Evolutionary conservation across 805 yeast genomes (phyloP), one percentile per base, ranked within the genome.

Genomic region (Clavispora vitiphila): DNA sequence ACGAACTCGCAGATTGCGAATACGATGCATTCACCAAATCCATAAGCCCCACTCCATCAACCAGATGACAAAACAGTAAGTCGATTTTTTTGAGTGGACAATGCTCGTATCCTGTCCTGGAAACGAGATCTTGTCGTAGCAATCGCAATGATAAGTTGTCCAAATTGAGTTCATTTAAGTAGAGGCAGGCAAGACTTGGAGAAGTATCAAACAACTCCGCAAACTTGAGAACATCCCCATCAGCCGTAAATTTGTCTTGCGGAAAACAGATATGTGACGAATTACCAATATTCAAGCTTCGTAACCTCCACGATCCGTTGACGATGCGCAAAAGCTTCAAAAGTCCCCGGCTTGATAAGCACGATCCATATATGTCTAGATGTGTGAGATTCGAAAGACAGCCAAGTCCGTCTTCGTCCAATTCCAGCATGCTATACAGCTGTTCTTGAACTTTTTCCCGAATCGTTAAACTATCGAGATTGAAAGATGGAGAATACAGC

Each of bases 21-120:
- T 37, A 35, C 1, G 46, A 34, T 15, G 46, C 44, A 40, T 53
- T 51, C 25, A 67, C 55, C 11, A 68, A 48, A 32, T 55, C 58
- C 40, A 69, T 58, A 9, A 69, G 48, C 1, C 72, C 71, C n/a
- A 62, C 59, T 1, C 75, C 75, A 38, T 61, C 65, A 3, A 69
- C 53, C 37, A 45, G 53, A 8, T 37, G 45, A 39, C 67, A 60
- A 36, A 63, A 67, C 40, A 72, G 66, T n/a, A 69, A 41, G 45
- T 69, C 74, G 14, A 68, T 42, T 2, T 49, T 27, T n/a, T 49
- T 49, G 21, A 69, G 49, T 3, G 43, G 38, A 37, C 53, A 43
- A 5, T 38, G 41, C 4, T 40, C 40, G 10, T 47, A 29, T 1
- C 61, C 58, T n/a, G 46, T 40, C 5, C 32, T 34, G 11, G 46